Percentiles rank a stretch among this genome's conserved stretches.
Evolutionary conservation across 768 basidiomycete species (phyloP).

Genomic region (Suillus variegatus): DNA sequence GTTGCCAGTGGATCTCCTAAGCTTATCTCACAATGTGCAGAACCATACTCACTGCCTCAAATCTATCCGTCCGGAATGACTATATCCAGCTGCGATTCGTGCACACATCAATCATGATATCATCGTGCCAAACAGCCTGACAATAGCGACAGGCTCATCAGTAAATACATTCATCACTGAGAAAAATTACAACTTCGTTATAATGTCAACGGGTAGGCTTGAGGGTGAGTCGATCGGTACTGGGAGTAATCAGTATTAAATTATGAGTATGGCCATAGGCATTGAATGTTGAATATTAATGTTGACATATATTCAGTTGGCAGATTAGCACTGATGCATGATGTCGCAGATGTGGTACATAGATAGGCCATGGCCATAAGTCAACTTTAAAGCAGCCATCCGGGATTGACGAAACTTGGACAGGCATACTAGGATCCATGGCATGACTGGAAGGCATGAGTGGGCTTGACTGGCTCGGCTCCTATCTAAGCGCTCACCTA

Average conservation of each 20-base stretch:
- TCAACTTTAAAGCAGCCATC: too few species aligned
- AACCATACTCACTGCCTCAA: neutral
- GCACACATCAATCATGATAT: neutral
- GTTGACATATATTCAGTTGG: neutral
- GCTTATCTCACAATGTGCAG: neutral
- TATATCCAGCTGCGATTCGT: too few species aligned
- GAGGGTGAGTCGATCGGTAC: neutral
- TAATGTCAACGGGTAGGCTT: neutral
- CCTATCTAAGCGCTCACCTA: too few species aligned
- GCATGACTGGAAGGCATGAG: too few species aligned
- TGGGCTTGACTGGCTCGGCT: too few species aligned
- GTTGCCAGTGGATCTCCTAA: neutral
- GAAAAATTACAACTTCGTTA: neutral
- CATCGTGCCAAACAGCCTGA: neutral
- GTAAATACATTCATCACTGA: neutral
- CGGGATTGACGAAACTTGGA: too few species aligned
- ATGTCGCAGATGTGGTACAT: too few species aligned
- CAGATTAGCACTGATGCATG: neutral
- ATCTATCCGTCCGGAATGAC: neutral
- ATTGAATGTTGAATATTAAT: neutral
- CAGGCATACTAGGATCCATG: too few species aligned
- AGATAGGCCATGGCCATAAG: too few species aligned
- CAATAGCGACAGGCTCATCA: neutral
- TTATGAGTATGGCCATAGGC: neutral
- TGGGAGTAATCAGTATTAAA: neutral